Evolutionary conservation across 768 basidiomycete genomes (phyloP), one percentile per base, ranked within the genome.

Genomic region (Steccherinum ochraceum): DNA sequence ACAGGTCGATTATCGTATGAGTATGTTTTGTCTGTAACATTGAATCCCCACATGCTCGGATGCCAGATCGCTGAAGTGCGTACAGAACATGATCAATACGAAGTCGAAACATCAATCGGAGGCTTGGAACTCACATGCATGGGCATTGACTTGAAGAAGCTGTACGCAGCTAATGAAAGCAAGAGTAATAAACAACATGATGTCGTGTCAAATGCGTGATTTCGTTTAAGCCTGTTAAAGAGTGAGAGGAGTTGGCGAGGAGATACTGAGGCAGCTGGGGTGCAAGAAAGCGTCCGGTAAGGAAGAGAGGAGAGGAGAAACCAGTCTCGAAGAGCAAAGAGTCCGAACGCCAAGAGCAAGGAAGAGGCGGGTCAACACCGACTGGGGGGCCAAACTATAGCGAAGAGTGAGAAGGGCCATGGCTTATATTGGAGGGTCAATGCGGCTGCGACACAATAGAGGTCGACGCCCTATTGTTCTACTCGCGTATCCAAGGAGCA

Each of bases 11-110:
- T 66, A 50, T 71, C 69, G 52, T 60, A 62, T 11, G 54, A 23
- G 54, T 58, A 69, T 1, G 64, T 65, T 30, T 67, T 26, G 23
- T 52, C 56, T 12, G 66, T 66, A 4, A 67, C 63, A 52, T 73
- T 72, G 61, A 69, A 73, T 2, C 72, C 72, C 48, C 53, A 73
- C 67, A 72, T 72, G 43, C 61, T 59, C 0, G 61, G 57, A 41
- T 68, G 58, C 58, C 58, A 72, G 1, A 71, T 42, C 2, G 59
- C 65, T 69, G 43, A n/a, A n/a, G n/a, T n/a, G n/a, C n/a, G n/a
- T n/a, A n/a, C n/a, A n/a, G n/a, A 30, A 16, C 43, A 16, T 27
- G 26, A 27, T 18, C 19, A 35, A 21, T 43, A 26, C 21, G 26
- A n/a, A 4, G 40, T 49, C 35, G 20, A 48, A 7, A 30, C n/a